These are phyloP conservation scores for Tuber aestivum DNA, from an alignment of 495 filamentous ascomycete species.

Conservation along the genomic window DNA sequence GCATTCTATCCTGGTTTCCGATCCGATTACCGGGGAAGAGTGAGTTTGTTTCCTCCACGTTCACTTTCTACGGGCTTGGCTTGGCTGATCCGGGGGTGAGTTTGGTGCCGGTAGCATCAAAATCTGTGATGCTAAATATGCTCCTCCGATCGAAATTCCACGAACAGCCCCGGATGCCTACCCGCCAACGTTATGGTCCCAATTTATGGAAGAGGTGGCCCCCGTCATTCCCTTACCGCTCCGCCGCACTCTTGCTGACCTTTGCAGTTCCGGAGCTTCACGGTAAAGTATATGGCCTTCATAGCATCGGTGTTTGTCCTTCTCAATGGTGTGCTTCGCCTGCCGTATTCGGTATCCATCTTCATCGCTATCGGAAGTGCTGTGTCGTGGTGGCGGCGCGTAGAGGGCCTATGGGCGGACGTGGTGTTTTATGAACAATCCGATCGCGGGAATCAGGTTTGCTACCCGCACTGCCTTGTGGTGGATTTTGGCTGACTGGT, in stretches of 20 bases:
- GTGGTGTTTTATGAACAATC: conserved; percentile 30
- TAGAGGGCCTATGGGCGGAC: conserved; percentile 32
- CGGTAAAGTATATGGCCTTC: conserved; percentile 35
- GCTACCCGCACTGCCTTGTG: background rate
- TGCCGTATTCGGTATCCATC: conserved; percentile 36
- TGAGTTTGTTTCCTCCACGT: conserved; percentile 10
- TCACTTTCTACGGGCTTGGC: background rate
- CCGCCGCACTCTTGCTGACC: conserved; percentile 9
- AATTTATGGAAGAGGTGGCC: conserved; percentile 35
- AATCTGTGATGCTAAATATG: conserved; percentile 41
- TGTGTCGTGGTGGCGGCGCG: conserved; percentile 33
- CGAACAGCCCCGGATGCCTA: conserved; percentile 14
- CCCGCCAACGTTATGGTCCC: conserved; percentile 28
- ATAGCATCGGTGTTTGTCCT: conserved; percentile 28
- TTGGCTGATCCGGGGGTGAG: background rate
- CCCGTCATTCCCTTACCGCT: background rate
- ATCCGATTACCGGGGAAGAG: conserved; percentile 35
- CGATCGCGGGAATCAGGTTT: conserved; percentile 12
- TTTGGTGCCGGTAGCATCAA: conserved; percentile 11
- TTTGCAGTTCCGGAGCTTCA: conserved; percentile 26
- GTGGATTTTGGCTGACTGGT: background rate
- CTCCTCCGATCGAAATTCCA: conserved; percentile 18
- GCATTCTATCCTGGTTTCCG: conserved; percentile 23
- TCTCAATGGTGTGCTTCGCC: conserved; percentile 29
- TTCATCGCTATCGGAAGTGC: conserved; percentile 16